A percentile compares a stretch with the other conserved stretches of the same genome.
Conservation (phyloP, 2,329 filamentous ascomycete genomes). For the Colletotrichum sp. region DNA sequence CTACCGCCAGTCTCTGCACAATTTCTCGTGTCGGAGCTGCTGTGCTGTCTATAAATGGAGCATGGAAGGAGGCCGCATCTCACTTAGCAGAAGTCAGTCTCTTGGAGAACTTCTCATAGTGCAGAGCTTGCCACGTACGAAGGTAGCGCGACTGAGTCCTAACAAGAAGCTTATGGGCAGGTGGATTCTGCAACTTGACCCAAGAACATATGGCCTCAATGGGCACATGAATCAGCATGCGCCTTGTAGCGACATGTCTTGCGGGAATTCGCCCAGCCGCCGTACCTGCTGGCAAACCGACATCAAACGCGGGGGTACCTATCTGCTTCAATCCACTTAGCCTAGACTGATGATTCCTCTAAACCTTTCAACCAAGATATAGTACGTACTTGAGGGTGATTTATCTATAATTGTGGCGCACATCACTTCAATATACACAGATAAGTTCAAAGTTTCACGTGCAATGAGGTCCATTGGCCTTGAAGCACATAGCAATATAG, state of each 20-base stretch:
- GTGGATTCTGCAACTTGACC: neutral
- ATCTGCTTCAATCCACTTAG: too few relatives aligned
- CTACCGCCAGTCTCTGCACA: neutral
- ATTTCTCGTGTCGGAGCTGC: neutral
- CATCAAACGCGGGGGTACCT: neutral
- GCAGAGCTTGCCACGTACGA: neutral
- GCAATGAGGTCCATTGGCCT: too few relatives aligned
- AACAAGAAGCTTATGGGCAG: neutral
- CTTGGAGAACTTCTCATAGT: neutral
- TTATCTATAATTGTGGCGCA: too few relatives aligned
- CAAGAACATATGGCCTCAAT: neutral
- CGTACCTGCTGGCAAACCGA: neutral
- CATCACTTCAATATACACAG: too few relatives aligned
- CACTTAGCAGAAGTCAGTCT: neutral
- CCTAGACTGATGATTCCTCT: too few relatives aligned
- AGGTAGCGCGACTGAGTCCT: neutral
- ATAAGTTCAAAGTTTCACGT: too few relatives aligned
- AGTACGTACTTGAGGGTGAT: too few relatives aligned
- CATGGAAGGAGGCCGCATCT: neutral
- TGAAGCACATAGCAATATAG: too few relatives aligned
- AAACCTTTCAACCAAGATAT: too few relatives aligned
- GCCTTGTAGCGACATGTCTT: neutral
- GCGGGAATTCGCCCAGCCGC: neutral
- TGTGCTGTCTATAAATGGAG: neutral
- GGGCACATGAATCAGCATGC: neutral